Base-by-base conservation (phyloP, 306 rosid species). In the Mimosa bimucronata region DNA sequence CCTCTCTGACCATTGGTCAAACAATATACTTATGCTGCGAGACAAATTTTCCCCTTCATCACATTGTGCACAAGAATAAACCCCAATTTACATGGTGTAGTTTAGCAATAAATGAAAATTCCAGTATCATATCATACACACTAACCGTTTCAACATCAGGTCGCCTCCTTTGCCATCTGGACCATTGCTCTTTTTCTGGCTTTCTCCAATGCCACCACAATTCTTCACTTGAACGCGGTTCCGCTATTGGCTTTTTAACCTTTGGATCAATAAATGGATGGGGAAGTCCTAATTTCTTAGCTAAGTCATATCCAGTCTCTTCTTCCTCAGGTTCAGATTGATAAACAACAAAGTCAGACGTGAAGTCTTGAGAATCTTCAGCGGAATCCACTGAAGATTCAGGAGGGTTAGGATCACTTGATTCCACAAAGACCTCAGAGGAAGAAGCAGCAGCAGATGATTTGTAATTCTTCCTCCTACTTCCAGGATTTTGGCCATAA, bases 151-250 rank as follows among this genome's bases (percentile, higher is more conserved):
- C 99, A 87, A 77, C 77, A 82, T 95, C 98, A 3, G 99, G 98
- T 72, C 83, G 82, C 86, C 98, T 95, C 85, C 99, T 90, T 80
- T 95, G 98, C 99, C 99, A 95, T 80, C 99, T 90, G 73, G 99
- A 95, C 98, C 98, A 95, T 72, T 90, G 92, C 53, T 91, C 98
- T 34, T 93, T 89, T 67, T 93, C 98, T 28, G 98, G 96, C 77
- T 93, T 85, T 85, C 84, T 88, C 99, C 99, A 95, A 85, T 95
- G 86, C 99, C 99, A 95, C 99, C 99, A 95, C 42, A 89, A 79
- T 79, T 89, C 99, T 5, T 95, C 98, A 77, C 89, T 81, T 0
- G 94, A 70, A 69, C 88, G 97, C 1, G 89, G 84, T 37, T 91
- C 89, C 82, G 80, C 96, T 68, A 93, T 85, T 34, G 96, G 90